Conservation (phyloP, 371 early-diverging fungal species). For the Funneliformis caledonium region DNA sequence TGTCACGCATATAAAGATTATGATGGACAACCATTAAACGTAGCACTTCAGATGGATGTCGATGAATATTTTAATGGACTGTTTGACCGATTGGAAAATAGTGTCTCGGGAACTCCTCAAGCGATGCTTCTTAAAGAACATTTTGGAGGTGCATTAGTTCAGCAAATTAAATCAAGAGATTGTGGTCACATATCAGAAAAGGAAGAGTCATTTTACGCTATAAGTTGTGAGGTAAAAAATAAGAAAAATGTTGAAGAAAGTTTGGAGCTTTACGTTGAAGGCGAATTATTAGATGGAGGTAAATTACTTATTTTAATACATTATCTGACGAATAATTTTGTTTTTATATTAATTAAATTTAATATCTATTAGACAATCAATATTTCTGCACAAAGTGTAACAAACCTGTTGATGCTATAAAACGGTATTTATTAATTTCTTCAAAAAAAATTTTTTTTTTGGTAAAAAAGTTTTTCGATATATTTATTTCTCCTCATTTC, state of each 20-base stretch:
- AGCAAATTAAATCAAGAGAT: slow-evolving; percentile 61
- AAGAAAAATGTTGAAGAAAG: slow-evolving; percentile 56
- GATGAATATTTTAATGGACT: slow-evolving; percentile 63
- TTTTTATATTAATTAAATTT: background rate
- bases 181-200: slow-evolving; percentile 59
- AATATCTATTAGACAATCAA: slow-evolving; percentile 50
- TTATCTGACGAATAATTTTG: background rate
- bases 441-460: background rate
- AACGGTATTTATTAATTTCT: slow-evolving; percentile 45
- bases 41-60: slow-evolving; percentile 62
- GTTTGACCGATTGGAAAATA: slow-evolving; percentile 57
- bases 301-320: slow-evolving; percentile 23
- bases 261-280: slow-evolving; percentile 57
- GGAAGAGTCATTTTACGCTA: slow-evolving; percentile 56
- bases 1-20: slow-evolving; percentile 56
- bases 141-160: slow-evolving; percentile 59
- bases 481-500: slow-evolving; percentile 23
- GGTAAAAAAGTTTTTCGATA: background rate
- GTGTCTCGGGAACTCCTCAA: slow-evolving; percentile 53
- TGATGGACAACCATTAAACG: slow-evolving; percentile 58
- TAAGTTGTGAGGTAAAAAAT: slow-evolving; percentile 62
- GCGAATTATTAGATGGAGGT: slow-evolving; percentile 60
- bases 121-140: slow-evolving; percentile 51
- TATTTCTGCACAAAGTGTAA: slow-evolving; percentile 54
- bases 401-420: slow-evolving; percentile 59